phyloP scores from a whole-genome alignment of 169 alveolate genomes.

The Cryptosporidium sp. region DNA sequence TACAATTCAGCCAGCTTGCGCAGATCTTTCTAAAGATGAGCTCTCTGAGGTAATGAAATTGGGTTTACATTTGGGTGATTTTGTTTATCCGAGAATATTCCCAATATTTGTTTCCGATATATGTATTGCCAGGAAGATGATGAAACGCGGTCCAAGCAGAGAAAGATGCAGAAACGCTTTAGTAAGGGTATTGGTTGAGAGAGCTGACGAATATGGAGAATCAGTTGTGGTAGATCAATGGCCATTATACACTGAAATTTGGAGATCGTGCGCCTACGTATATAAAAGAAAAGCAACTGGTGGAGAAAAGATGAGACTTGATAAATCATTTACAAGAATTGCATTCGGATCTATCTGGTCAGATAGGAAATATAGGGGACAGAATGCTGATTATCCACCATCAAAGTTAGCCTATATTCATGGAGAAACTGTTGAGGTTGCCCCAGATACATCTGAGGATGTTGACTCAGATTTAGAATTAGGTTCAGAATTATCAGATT shows the following conservation, averaged over 20 bases:
- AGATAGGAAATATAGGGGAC: slow-evolving; percentile 40
- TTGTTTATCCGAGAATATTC: slow-evolving; percentile 62
- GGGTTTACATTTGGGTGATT: slow-evolving; percentile 66
- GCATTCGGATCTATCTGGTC: slow-evolving; percentile 69
- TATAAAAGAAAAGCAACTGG: slow-evolving; percentile 53
- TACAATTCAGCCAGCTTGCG: slow-evolving; percentile 60
- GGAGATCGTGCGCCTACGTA: slow-evolving; percentile 74
- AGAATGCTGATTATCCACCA: slow-evolving; percentile 15
- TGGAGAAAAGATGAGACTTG: slow-evolving; percentile 36
- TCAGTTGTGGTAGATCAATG: slow-evolving; percentile 31
- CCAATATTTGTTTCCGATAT: slow-evolving; percentile 33
- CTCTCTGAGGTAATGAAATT: slow-evolving; percentile 54
- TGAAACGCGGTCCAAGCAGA: slow-evolving; percentile 73
- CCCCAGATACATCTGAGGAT: slow-evolving; percentile 15
- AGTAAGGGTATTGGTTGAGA: slow-evolving; percentile 41
- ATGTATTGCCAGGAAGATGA: slow-evolving; percentile 66
- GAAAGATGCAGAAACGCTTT: slow-evolving; percentile 62
- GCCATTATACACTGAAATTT: slow-evolving; percentile 49
- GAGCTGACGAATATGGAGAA: slow-evolving; percentile 31
- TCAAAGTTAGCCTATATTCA: slow-evolving; percentile 37
- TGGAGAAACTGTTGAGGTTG: slow-evolving; percentile 65
- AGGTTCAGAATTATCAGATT: neutral
- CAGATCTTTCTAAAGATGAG: slow-evolving; percentile 39
- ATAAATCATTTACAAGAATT: slow-evolving; percentile 11
- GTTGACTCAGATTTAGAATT: neutral